phyloP scores from a whole-genome alignment of 2,329 filamentous ascomycete species.

The Zymoseptoria tritici region DNA sequence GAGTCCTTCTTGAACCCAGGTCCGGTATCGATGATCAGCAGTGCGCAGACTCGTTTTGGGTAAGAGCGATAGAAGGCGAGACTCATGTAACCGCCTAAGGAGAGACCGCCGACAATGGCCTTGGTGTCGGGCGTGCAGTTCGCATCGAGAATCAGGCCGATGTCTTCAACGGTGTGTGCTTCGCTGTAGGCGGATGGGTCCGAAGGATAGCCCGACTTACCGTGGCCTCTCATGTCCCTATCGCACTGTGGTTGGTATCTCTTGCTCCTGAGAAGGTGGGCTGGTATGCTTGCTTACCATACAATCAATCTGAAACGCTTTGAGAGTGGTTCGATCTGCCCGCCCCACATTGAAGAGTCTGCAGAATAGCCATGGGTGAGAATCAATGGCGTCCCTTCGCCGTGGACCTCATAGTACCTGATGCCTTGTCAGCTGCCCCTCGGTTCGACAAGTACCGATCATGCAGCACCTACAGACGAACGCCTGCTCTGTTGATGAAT shows the following conservation, averaged over 20 bases:
- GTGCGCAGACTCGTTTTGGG: constrained; percentile 15
- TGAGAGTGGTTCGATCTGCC: constrained; percentile 17
- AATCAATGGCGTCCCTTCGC: constrained; percentile 13
- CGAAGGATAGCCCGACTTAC: constrained; percentile 17
- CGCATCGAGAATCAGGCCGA: constrained; percentile 20
- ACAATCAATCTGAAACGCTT: constrained; percentile 18
- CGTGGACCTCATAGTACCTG: constrained; percentile 8
- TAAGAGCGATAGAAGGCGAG: constrained; percentile 22
- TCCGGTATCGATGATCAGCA: constrained; percentile 26
- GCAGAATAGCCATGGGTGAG: constrained; percentile 26
- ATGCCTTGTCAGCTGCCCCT: constrained; percentile 14
- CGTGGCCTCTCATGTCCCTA: constrained; percentile 24
- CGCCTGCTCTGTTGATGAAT: constrained; percentile 11
- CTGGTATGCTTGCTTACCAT: constrained; percentile 8
- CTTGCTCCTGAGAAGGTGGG: not conserved
- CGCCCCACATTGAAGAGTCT: constrained; percentile 23
- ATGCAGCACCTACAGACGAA: constrained; percentile 12
- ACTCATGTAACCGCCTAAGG: constrained; percentile 25
- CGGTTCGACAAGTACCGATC: not conserved
- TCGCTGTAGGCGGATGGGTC: constrained; percentile 19
- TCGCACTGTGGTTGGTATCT: too few relatives aligned
- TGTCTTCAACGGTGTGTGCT: constrained; percentile 22
- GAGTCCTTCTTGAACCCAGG: constrained; percentile 22
- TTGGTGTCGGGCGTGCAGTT: constrained; percentile 12
- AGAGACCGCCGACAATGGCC: constrained; percentile 22